Conservation (phyloP, 179 eudicot genomes). For the Vitellaria paradoxa region DNA sequence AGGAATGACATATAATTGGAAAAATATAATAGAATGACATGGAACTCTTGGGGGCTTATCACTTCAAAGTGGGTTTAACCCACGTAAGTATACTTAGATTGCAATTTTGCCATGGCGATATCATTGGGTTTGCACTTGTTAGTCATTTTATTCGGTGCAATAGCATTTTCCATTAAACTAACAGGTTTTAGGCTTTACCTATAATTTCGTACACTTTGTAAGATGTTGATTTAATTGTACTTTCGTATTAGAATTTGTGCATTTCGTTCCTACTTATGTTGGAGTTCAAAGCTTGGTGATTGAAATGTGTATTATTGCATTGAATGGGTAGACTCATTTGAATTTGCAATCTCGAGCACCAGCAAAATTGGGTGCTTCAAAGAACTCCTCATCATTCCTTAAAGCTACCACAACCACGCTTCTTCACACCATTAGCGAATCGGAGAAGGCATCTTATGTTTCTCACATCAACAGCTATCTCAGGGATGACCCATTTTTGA, state of each 20-base stretch:
- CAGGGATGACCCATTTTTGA: conserved; percentile 76
- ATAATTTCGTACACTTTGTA: not conserved
- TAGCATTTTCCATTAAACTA: not conserved
- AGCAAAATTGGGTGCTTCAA: conserved; percentile 50
- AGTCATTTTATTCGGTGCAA: too few relatives aligned
- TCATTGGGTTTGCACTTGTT: too few relatives aligned
- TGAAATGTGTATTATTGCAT: conserved; percentile 23
- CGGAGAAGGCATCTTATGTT: conserved; percentile 73
- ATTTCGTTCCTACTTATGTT: not conserved
- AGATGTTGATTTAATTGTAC: conserved; percentile 12
- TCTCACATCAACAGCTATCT: conserved; percentile 80
- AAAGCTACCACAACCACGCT: conserved; percentile 74
- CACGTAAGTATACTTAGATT: too few relatives aligned
- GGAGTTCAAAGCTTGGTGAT: not conserved
- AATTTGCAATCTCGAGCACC: conserved; percentile 64
- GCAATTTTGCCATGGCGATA: too few relatives aligned
- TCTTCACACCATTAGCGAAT: conserved; percentile 67
- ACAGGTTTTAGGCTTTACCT: not conserved
- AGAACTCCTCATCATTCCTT: conserved; percentile 61
- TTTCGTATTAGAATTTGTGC: not conserved
- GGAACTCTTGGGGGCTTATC: too few relatives aligned
- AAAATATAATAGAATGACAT: too few relatives aligned
- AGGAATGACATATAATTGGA: too few relatives aligned
- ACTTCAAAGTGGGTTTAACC: too few relatives aligned
- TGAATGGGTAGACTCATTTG: conserved; percentile 57